Evolutionary conservation across 257 asterid species (phyloP), one percentile per base, ranked within the genome.

Genomic region (Leonotis leonurus): DNA sequence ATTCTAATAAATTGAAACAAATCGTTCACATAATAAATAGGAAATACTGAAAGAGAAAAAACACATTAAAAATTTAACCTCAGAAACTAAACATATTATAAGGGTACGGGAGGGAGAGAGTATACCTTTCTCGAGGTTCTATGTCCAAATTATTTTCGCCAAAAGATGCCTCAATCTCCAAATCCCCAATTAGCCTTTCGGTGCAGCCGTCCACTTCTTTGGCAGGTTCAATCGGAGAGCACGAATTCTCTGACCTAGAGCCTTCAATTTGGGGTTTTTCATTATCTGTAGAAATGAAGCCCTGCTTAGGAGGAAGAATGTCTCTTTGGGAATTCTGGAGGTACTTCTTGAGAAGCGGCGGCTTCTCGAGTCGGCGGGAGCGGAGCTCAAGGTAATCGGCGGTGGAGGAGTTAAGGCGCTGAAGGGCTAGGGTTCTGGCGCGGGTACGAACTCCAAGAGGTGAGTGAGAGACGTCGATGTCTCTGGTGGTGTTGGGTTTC

Each of bases 341-440:
- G 37, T 27, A 24, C 60, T 43, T 33, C 49, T 44, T 10, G 9
- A 78, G 71, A 11, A 80, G 83, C 11, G 69, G 70, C 20, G 79
- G 79, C 17, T 81, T 84, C 60, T 75, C 73, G 10, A 81, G 92
- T 2, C 86, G 80, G 36, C 92, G 78, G 1, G 93, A 78, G 9
- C 95, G 88, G 62, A 87, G 90, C 67, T 87, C 66, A 35, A 87
- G 93, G 51, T 60, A 78, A 14, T 79, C 83, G 13, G 67, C 3
- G 43, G 26, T 8, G 44, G 75, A 27, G 13, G 85, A 58, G 9
- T 77, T 82, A n/a, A 75, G 81, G 61, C 83, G 83, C 33, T 75
- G 83, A n/a, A 85, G 94, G 12, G 94, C 94, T 60, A 87, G 77
- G 76, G 86, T 87, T 78, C 72, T 87, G 68, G 97, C 88, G n/a